A percentile compares a stretch with the other conserved stretches of the same genome.
Evolutionary conservation across 148 eudicot species (phyloP).

Genomic region (Hydrangea macrophylla): DNA sequence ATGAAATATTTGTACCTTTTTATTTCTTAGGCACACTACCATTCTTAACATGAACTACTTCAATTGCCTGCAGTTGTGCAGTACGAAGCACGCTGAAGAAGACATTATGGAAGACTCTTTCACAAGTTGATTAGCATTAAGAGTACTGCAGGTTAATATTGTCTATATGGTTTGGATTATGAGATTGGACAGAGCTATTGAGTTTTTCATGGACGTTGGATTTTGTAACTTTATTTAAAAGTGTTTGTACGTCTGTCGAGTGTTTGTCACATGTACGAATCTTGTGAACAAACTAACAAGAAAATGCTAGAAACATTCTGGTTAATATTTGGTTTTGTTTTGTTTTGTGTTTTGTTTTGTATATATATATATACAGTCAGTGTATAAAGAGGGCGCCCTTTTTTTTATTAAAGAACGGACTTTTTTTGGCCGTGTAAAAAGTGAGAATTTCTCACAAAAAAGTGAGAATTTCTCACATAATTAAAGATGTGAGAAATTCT

Average conservation of each 20-base stretch:
- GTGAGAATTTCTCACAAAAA: no score
- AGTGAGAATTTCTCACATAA: no score
- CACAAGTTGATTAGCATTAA: not conserved
- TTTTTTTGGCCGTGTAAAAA: no score
- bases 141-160: not conserved
- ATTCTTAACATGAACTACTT: not conserved
- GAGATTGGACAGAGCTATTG: not conserved
- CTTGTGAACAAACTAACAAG: no score
- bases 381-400: no score
- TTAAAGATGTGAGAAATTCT: no score
- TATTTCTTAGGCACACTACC: not conserved
- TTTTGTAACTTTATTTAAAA: not conserved
- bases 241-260: not conserved
- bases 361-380: no score
- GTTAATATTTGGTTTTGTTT: not conserved
- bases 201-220: not conserved
- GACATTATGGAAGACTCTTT: not conserved
- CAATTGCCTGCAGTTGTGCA: constrained; percentile 36
- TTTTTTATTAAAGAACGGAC: no score
- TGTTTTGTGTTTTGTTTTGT: not conserved
- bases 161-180: not conserved
- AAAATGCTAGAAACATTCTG: not conserved
- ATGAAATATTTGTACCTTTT: not conserved
- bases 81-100: constrained; percentile 43
- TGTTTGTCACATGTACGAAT: not conserved